phyloP scores from a whole-genome alignment of 495 filamentous ascomycete species.

The Aspergillus bridgeri region DNA sequence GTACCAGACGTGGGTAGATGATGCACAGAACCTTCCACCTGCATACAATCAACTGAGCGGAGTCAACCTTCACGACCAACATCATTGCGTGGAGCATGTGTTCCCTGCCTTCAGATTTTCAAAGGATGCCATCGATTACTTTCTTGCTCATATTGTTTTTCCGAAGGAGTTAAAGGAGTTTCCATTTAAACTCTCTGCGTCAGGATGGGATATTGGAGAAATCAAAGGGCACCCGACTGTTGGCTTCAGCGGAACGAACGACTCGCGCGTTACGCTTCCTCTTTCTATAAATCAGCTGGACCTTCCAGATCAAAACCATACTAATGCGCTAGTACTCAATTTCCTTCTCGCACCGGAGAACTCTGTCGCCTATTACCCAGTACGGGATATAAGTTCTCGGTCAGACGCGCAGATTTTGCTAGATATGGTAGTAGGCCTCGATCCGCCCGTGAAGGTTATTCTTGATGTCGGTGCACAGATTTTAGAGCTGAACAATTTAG shows the following conservation, averaged over 20 bases:
- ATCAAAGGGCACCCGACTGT: constrained; percentile 48
- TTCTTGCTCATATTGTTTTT: constrained; percentile 60
- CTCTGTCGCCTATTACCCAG: constrained; percentile 29
- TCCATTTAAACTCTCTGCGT: constrained; percentile 60
- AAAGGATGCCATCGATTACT: constrained; percentile 59
- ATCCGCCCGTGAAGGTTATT: constrained; percentile 52
- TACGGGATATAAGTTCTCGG: not conserved
- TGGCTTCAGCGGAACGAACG: constrained; percentile 74
- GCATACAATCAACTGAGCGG: constrained; percentile 46
- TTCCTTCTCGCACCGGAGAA: constrained; percentile 58
- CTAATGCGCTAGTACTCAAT: constrained; percentile 61
- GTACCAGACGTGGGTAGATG: constrained; percentile 52
- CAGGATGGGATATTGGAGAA: constrained; percentile 65
- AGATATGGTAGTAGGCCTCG: constrained; percentile 33
- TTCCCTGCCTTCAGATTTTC: constrained; percentile 52
- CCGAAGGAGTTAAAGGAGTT: constrained; percentile 63
- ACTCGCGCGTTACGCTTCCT: constrained; percentile 56
- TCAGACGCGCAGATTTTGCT: constrained; percentile 45
- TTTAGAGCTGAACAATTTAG: constrained; percentile 56
- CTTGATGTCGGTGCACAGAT: constrained; percentile 75
- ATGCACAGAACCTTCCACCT: constrained; percentile 30
- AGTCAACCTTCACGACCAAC: constrained; percentile 57
- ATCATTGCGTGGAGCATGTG: constrained; percentile 35
- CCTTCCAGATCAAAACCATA: constrained; percentile 53
- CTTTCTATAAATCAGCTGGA: constrained; percentile 54